These are phyloP conservation scores for Kluyveromyces lactis DNA, from an alignment of 805 yeast genomes.

Conservation along the genomic window DNA sequence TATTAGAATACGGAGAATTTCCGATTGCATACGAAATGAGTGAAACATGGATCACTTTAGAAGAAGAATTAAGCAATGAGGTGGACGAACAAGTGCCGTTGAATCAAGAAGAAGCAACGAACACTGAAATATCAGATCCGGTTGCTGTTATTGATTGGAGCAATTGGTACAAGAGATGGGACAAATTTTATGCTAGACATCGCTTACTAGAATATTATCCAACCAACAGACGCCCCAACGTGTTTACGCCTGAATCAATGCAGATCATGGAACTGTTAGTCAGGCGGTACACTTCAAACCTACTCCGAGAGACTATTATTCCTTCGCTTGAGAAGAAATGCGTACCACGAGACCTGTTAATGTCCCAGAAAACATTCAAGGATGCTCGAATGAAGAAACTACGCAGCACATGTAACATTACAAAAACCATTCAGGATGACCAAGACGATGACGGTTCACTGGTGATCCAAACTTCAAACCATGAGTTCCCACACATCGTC, in stretches of 20 bases:
- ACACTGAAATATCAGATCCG: too few relatives aligned
- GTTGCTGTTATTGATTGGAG: slow-evolving; percentile 9
- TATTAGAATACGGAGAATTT: slow-evolving; percentile 16
- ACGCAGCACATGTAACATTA: not conserved
- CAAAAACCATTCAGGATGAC: not conserved
- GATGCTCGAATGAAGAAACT: not conserved
- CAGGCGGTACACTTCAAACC: slow-evolving; percentile 10
- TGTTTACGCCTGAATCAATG: slow-evolving; percentile 11
- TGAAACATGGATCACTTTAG: slow-evolving; percentile 20
- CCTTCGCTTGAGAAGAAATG: slow-evolving; percentile 12
- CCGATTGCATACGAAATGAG: slow-evolving; percentile 30
- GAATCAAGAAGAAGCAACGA: not conserved
- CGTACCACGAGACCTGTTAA: slow-evolving; percentile 4
- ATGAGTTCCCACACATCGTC: slow-evolving; percentile 16
- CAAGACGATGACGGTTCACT: slow-evolving; percentile 5
- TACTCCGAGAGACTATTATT: slow-evolving; percentile 17
- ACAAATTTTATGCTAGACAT: slow-evolving; percentile 17
- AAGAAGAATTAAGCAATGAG: slow-evolving; percentile 18
- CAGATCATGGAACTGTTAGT: slow-evolving; percentile 10
- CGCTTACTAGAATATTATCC: slow-evolving; percentile 13
- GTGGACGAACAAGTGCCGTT: not conserved
- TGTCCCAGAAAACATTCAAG: not conserved
- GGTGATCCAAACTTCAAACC: not conserved
- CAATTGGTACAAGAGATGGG: slow-evolving; percentile 26
- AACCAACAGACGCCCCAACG: slow-evolving; percentile 10